Base-by-base conservation (phyloP, 176 grass and related monocot genomes). In the Coix lacrymajobi region DNA sequence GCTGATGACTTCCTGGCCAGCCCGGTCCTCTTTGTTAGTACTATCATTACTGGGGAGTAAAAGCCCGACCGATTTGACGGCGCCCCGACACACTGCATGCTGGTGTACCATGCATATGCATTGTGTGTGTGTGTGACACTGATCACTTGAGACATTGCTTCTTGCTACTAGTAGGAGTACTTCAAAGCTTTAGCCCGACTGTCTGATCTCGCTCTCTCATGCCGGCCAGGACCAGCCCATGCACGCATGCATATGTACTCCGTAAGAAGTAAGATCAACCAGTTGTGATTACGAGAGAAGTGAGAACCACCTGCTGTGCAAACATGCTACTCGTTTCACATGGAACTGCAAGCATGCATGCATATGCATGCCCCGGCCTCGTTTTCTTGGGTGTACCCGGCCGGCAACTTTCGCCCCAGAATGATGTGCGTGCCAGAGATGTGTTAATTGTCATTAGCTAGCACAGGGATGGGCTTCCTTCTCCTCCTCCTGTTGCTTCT, bases 1-100 rank as follows among this genome's bases (percentile, higher is more conserved):
- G 33, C 33, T 4, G 33, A 2, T 33, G 3, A 33, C 33, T 33
- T 4, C 33, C 33, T 33, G 33, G 33, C 33, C n/a, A n/a, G n/a
- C 0, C 1, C 6, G 17, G 64, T 4, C 6, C 15, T 22, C 26
- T 69, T 25, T 25, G 51, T 17, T 82, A 12, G 5, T 45, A 22
- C 1, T 28, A 88, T 88, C 39, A 87, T 82, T 68, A 29, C 74
- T 83, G 80, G 39, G 33, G 57, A 83, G 80, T 65, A 66, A 83
- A 88, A 88, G 86, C 63, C 86, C 66, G 66, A 78, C 73, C 56
- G 83, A 90, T 38, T 90, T 82, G 83, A 89, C 78, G 83, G 65
- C 7, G 22, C 36, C 77, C 83, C 41, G 77, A 85, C 87, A 85
- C 87, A 89, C 13, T 70, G 83, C 88, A 70, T 78, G 72, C 29